Base-by-base conservation (phyloP, 106 monocot species). In the Platanthera zijinensis region DNA sequence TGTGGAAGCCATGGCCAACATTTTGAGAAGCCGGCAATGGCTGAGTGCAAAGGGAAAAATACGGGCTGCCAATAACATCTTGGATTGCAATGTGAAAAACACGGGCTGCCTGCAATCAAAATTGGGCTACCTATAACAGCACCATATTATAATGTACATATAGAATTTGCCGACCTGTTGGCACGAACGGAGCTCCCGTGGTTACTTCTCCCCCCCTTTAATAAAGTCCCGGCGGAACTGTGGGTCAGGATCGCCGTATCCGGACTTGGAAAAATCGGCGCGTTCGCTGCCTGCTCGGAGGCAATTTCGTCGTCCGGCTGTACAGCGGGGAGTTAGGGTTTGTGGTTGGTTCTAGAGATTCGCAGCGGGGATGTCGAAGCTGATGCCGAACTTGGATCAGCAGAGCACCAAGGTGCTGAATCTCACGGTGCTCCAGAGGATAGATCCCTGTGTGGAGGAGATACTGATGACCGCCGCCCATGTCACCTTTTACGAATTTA, bases 401-500 rank as follows among this genome's bases (percentile, higher is more conserved):
- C 79, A 87, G 64, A 84, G 80, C 80, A 95, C 89, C 45, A 91
- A 87, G 74, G 82, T 49, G 22, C 83, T 91, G 50, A 95, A 95
- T 64, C 84, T 95, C 21, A 89, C 89, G 2, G 95, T 95, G 8
- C 91, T 95, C 54, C 91, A 91, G 79, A 75, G 95, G 80, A 83
- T 85, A 82, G 95, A 95, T 70, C 86, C 91, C 45, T 89, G 76
- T 84, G 84, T 95, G 21, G 87, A 91, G 77, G 95, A 95, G 83
- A 91, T 95, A 76, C 85, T 95, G 64, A 87, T 87, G 78, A 91
- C 91, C 21, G 95, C 91, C n/a, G 82, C 91, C 15, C 91, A 95
- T 71, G 95, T 95, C 72, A 89, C 86, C 77, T 80, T 95, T 76
- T 95, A 95, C 85, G 82, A 89, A 72, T 91, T 91, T 87, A 89